Base-by-base conservation (phyloP, 2,329 filamentous ascomycete species). In the Phaeosphaeria sp. region DNA sequence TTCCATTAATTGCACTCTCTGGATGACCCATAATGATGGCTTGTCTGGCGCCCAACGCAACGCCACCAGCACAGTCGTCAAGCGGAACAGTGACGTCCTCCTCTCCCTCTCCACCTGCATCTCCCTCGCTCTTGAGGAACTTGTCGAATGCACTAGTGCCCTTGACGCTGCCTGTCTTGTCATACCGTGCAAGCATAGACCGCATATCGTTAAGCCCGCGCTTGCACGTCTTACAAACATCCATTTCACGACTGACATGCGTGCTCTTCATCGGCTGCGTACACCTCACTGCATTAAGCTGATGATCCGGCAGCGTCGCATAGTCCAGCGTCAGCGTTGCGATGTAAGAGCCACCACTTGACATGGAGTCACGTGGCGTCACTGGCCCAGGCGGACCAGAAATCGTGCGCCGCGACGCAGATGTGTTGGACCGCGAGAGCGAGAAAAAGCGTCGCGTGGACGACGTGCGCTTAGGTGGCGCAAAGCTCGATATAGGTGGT, bases 91-190 rank as follows among this genome's bases (percentile, higher is more conserved):
- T 71, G 21, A 69, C 17, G 52, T 69, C 66, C 30, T 65, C 61
- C 11, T 66, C 63, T 22, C 50, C 43, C 39, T 56, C 59, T 0
- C 59, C 63, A 33, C 53, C 62, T 6, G 59, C 64, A 25, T 68
- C 71, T 9, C 56, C 63, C 50, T 66, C 68, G 48, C 55, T 58
- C 47, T 64, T 71, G 50, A 76, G 52, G 51, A 75, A 75, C 54
- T 68, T 63, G 33, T 68, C 67, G 52, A 73, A 75, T 0, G 70
- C 71, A 36, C 46, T 55, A 1, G 67, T 74, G n/a, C 72, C 72
- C 21, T 56, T 60, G 21, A 76, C 58, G 54, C 67, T 72, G 22
- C 70, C 69, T 7, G 65, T 68, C 55, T 69, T 73, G 39, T 76
- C 71, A 52, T 67, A 74, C 27, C 66, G 51, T 18, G 57, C 62